Evolutionary conservation across 108 stramenopile species (phyloP).

Genomic region (Heterococcus sp.): DNA sequence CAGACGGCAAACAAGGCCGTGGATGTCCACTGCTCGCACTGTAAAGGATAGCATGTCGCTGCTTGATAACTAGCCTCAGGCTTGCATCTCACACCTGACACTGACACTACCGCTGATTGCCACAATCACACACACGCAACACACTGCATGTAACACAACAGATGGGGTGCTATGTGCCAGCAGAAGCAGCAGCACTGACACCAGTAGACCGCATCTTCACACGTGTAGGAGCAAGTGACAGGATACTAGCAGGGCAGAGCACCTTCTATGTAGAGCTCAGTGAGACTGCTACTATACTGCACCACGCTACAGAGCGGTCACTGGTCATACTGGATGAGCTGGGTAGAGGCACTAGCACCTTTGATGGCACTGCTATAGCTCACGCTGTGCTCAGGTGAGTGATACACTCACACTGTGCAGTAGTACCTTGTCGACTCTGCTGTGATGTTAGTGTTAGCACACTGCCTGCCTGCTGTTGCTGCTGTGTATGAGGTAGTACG

Average conservation of each 20-base stretch:
- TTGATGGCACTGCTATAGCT: constrained; percentile 99
- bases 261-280: constrained; percentile 99
- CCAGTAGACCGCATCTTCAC: constrained; percentile 98
- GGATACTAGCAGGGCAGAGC: constrained; percentile 94
- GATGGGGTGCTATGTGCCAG: constrained; percentile 93
- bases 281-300: constrained; percentile 93
- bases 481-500: too few species aligned
- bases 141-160: neutral
- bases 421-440: too few species aligned
- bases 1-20: too few species aligned
- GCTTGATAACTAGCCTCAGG: too few species aligned
- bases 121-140: too few species aligned
- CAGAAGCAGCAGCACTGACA: constrained; percentile 75
- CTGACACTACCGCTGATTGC: neutral
- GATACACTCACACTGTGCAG: too few species aligned
- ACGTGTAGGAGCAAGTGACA: constrained; percentile 95
- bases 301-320: constrained; percentile 81
- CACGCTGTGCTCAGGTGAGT: constrained; percentile 78
- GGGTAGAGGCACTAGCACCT: constrained; percentile 91
- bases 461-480: too few species aligned
- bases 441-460: too few species aligned
- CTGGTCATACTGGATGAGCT: constrained; percentile 98
- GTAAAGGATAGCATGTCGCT: too few species aligned
- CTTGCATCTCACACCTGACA: too few species aligned
- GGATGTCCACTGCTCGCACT: too few species aligned